Conservation (phyloP, 208 protist genomes). For the Wallacemonas rigidus region DNA sequence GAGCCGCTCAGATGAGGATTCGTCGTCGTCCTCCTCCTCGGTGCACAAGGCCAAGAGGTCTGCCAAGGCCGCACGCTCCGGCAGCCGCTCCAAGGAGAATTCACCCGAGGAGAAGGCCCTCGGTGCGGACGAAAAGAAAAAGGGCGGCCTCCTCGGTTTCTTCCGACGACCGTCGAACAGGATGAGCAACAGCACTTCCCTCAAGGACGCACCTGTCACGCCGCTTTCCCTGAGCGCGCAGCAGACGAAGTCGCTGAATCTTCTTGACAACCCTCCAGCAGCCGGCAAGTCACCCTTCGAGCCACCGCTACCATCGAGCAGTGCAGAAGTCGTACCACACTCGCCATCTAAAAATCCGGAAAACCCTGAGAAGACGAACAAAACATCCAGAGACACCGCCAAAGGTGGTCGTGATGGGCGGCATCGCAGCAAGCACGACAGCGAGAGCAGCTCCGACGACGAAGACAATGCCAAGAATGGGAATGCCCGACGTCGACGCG, state of each 20-base stretch:
- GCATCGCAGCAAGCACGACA: background rate
- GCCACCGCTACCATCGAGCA: background rate
- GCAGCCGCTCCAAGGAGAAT: slow-evolving; percentile 4
- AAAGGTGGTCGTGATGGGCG: background rate
- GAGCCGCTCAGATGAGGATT: background rate
- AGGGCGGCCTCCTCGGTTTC: slow-evolving; percentile 4
- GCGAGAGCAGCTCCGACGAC: background rate
- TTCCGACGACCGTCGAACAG: slow-evolving; percentile 10
- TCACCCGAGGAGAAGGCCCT: slow-evolving; percentile 3
- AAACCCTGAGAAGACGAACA: background rate
- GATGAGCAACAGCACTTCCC: slow-evolving; percentile 9
- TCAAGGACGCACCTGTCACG: background rate
- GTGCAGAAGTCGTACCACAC: background rate
- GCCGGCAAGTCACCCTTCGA: background rate
- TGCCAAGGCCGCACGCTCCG: background rate
- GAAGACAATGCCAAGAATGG: background rate
- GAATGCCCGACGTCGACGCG: background rate
- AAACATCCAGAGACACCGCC: background rate
- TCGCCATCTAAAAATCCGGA: slow-evolving; percentile 3
- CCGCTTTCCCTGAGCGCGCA: slow-evolving; percentile 5
- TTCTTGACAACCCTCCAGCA: slow-evolving; percentile 1
- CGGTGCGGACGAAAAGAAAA: slow-evolving; percentile 6
- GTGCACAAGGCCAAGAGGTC: background rate
- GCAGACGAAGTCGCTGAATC: slow-evolving; percentile 1
- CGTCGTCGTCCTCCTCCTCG: background rate